These are phyloP conservation scores for Chlorella sorokiniana DNA, from an alignment of 139 green algal species.

Conservation along the genomic window DNA sequence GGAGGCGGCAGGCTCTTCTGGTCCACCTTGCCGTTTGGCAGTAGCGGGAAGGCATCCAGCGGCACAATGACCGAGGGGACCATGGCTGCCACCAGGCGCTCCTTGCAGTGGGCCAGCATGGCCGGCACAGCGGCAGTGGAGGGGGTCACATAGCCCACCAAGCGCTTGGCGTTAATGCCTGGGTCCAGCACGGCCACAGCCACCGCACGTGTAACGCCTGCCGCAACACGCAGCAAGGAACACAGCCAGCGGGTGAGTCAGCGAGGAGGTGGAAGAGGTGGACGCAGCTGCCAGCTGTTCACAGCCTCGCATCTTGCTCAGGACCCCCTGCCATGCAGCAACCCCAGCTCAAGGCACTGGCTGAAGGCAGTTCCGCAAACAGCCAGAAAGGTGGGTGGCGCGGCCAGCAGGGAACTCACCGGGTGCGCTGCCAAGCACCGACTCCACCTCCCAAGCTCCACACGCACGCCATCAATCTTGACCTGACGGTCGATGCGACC, in stretches of 20 bases:
- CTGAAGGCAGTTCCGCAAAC: no score
- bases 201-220: background rate
- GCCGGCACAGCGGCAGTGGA: background rate
- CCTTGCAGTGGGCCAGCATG: background rate
- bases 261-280: no score
- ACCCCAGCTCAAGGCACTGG: no score
- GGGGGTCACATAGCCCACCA: conserved; percentile 36
- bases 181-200: background rate
- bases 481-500: conserved; percentile 47
- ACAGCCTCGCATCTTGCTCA: no score
- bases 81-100: conserved; percentile 19
- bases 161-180: background rate
- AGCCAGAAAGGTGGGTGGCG: no score
- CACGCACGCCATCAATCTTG: background rate
- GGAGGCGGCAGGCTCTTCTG: conserved; percentile 3
- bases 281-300: no score
- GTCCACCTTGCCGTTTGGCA: conserved; percentile 44
- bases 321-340: no score
- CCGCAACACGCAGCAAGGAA: background rate
- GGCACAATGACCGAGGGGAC: conserved; percentile 38
- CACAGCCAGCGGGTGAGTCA: no score
- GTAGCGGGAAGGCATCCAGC: conserved; percentile 26
- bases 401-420: no score
- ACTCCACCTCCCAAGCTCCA: background rate
- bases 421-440: background rate